phyloP scores from a whole-genome alignment of 305 asterid species.

The Withania somnifera region DNA sequence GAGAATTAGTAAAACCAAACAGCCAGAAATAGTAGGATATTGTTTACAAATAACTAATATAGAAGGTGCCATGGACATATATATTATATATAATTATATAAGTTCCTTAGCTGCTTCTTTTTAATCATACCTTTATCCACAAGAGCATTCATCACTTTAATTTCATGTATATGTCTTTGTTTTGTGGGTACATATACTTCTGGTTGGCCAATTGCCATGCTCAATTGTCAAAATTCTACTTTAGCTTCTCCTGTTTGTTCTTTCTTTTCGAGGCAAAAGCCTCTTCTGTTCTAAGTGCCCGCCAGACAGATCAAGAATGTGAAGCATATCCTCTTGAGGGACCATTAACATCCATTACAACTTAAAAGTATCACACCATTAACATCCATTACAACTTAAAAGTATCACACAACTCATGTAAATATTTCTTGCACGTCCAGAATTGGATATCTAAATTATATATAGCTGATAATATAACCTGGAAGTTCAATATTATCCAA shows the following conservation, averaged over 20 bases:
- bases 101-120: background rate
- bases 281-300: background rate
- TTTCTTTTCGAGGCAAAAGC: background rate
- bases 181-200: background rate
- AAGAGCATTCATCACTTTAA: background rate
- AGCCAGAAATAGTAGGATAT: background rate
- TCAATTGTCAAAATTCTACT: background rate
- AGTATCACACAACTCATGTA: no score
- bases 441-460: no score
- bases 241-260: background rate
- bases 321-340: background rate
- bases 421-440: no score
- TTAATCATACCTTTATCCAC: background rate
- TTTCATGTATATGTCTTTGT: background rate
- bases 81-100: background rate
- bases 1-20: background rate
- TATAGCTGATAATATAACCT: no score
- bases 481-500: no score
- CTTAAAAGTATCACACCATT: background rate
- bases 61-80: background rate
- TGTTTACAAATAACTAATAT: background rate
- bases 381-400: background rate
- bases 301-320: background rate
- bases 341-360: background rate
- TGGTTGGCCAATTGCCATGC: background rate